These are phyloP conservation scores for Aspergillus ustus DNA, from an alignment of 2,329 filamentous ascomycete species.

Conservation along the genomic window DNA sequence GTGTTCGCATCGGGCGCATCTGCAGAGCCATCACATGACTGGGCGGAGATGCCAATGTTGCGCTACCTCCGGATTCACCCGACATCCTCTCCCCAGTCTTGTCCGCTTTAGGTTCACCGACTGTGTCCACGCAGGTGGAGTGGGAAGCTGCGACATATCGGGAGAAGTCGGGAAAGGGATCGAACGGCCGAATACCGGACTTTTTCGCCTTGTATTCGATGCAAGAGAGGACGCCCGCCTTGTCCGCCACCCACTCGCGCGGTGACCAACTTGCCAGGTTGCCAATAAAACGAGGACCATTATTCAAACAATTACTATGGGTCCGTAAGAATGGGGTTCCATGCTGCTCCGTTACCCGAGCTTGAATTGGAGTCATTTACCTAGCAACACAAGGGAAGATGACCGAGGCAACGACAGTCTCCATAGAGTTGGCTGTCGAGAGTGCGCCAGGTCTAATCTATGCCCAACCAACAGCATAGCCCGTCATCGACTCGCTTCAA, in stretches of 20 bases:
- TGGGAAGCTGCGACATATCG: constrained; percentile 26
- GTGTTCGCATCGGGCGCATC: not conserved
- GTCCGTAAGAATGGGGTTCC: not conserved
- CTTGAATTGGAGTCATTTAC: constrained; percentile 1
- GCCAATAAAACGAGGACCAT: constrained; percentile 8
- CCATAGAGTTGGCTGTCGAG: not conserved
- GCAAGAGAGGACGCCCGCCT: not conserved
- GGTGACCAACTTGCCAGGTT: not conserved
- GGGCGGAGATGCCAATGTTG: constrained; percentile 28
- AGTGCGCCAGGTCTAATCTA: not conserved
- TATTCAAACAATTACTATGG: constrained; percentile 1
- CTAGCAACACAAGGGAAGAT: not conserved
- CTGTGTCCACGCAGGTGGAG: constrained; percentile 16
- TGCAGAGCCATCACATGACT: constrained; percentile 32
- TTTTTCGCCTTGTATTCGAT: not conserved
- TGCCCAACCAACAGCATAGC: not conserved
- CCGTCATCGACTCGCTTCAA: not conserved
- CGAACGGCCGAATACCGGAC: constrained; percentile 24
- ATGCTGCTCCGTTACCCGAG: not conserved
- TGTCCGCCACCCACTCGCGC: constrained; percentile 1
- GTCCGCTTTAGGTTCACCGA: constrained; percentile 41
- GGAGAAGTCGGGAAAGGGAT: constrained; percentile 23
- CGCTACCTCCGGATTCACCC: constrained; percentile 30
- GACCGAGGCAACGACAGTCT: not conserved
- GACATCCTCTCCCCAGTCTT: constrained; percentile 26